Evolutionary conservation across 345 rosid species (phyloP), one percentile per base, ranked within the genome.

Genomic region (Syzygium jambos): DNA sequence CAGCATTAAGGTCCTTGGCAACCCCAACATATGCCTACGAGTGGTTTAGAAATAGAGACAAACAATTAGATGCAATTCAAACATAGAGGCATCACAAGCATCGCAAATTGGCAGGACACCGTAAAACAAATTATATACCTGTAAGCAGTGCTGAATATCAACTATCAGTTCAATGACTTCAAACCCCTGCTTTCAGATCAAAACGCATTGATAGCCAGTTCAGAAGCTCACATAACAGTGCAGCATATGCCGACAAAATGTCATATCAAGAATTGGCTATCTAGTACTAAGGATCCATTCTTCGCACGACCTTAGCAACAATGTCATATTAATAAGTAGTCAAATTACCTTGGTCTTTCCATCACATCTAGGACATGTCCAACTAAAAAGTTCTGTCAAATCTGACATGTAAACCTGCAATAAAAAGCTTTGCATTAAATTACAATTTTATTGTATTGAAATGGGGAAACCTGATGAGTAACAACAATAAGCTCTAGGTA

Each of bases 351-450:
- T 89, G 4, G 96, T 96, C 91, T 93, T 88, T 85, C 93, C 99
- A 90, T 94, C 89, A 90, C 99, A 97, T 89, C 98, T 93, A 78
- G 94, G 90, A 85, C 99, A 97, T 0, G 98, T 96, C 99, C 98
- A 97, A 23, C 96, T 93, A 91, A 95, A 95, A 88, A 96, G 93
- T 89, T 94, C 93, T 5, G 97, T 90, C 90, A 96, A 90, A 90
- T 95, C 99, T 61, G 98, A 95, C 89, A 96, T 89, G 88, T 95
- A 97, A 46, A 96, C 98, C 98, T 95, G 92, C 91, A 78, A 3
- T 78, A 51, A 4, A 27, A 15, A 84, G 23, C 17, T 41, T 5
- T 68, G 25, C 15, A 16, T 27, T 51, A 23, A 34, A 15, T 29
- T 34, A 49, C 38, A 61, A 51, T 22, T 14, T 2, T 46, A 55